Percentiles rank a stretch among this genome's conserved stretches.
phyloP scores from a whole-genome alignment of 805 yeast species.

The Jamesozyma jinghongensis region DNA sequence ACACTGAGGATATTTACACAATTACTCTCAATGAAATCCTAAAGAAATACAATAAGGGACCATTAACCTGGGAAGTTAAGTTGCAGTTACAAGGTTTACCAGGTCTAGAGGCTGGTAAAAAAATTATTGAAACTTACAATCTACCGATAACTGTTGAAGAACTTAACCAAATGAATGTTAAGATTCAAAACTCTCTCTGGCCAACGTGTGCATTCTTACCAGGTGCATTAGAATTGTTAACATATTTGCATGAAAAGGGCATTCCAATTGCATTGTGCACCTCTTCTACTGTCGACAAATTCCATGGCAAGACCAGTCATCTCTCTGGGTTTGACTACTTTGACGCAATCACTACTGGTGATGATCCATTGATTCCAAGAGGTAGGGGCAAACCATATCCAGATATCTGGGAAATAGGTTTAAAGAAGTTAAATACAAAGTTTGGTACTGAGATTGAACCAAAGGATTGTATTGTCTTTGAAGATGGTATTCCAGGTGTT shows the following conservation, averaged over 20 bases:
- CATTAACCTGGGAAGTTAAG: constrained; percentile 85
- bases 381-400: constrained; percentile 94
- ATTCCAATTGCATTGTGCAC: constrained; percentile 90
- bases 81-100: constrained; percentile 85
- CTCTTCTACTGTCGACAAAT: constrained; percentile 59
- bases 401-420: constrained; percentile 82
- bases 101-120: constrained; percentile 61
- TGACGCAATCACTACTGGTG: constrained; percentile 76
- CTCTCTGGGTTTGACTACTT: constrained; percentile 57
- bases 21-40: constrained; percentile 61
- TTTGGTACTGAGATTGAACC: constrained; percentile 41
- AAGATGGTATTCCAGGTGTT: constrained; percentile 93
- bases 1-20: constrained; percentile 89
- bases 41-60: constrained; percentile 62
- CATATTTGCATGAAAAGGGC: constrained; percentile 38
- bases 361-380: constrained; percentile 68
- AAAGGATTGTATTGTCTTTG: constrained; percentile 81
- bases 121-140: constrained; percentile 58
- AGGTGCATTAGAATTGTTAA: constrained; percentile 69
- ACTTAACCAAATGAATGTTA: constrained; percentile 42
- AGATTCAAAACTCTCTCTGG: constrained; percentile 52
- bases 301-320: constrained; percentile 62
- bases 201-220: constrained; percentile 58
- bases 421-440: constrained; percentile 59
- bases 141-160: constrained; percentile 63